These are phyloP conservation scores for Coemansia sp. DNA, from an alignment of 192 early-diverging fungal species.

Conservation along the genomic window DNA sequence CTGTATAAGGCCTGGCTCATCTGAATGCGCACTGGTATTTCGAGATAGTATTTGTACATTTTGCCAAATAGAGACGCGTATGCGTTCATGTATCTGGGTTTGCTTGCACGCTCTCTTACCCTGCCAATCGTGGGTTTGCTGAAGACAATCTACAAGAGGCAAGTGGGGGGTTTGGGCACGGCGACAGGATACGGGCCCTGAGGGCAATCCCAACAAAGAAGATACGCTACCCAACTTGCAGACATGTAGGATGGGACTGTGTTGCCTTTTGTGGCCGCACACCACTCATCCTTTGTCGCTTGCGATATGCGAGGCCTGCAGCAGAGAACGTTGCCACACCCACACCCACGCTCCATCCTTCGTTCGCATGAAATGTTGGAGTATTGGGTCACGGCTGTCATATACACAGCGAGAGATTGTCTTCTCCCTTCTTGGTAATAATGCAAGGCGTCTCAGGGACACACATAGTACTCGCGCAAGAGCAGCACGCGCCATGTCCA, in stretches of 20 bases:
- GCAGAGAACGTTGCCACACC: conserved; percentile 12
- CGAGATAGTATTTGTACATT: background rate
- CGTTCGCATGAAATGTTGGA: background rate
- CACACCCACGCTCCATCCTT: conserved; percentile 3
- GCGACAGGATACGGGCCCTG: conserved; percentile 7
- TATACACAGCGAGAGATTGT: background rate
- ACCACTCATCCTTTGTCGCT: background rate
- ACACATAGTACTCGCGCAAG: background rate
- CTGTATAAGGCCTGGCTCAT: background rate
- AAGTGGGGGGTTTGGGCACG: conserved; percentile 4
- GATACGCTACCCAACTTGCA: background rate
- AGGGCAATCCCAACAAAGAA: conserved; percentile 4
- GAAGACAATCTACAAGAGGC: background rate
- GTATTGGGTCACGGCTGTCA: background rate
- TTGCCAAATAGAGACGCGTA: background rate
- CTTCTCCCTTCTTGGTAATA: background rate
- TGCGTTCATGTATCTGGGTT: conserved; percentile 1
- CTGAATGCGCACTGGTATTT: background rate
- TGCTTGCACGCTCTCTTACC: background rate
- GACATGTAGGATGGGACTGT: background rate
- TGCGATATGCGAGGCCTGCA: background rate
- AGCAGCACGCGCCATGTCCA: background rate
- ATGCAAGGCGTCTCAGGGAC: background rate
- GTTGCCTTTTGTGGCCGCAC: background rate
- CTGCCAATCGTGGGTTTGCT: background rate